Evolutionary conservation across 2,329 filamentous ascomycete genomes (phyloP), one percentile per base, ranked within the genome.

Genomic region (Hymenoscyphus infarciens): DNA sequence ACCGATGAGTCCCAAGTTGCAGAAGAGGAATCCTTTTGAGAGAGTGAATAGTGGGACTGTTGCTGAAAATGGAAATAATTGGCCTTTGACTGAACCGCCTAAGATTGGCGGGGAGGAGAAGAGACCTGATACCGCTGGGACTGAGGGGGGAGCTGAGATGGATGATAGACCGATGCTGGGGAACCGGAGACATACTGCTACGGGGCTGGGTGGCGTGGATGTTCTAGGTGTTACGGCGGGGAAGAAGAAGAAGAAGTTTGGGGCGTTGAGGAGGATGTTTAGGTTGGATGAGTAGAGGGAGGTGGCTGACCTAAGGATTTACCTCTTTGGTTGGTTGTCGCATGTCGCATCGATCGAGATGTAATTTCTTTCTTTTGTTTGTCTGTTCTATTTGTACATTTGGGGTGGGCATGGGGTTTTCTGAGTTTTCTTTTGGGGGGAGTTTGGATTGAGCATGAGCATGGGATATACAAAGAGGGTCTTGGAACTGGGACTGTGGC

Each of bases 211-310:
- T 27, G 63, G 39, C 31, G 65, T 69, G 35, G 70, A 70, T 64
- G 22, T 66, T 0, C 61, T 59, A 19, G 62, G 19, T 19, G 56
- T 63, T 38, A 57, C 49, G 53, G 60, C 56, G n/a, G 53, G 45
- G 45, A 69, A 61, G 60, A 83, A 82, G 77, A 85, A 83, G 77
- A 91, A 90, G 81, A 89, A 87, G 75, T 91, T 91, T 74, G 81
- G 82, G 52, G 77, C 79, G 61, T 75, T 91, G 72, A 84, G 88
- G 73, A 84, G 80, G 73, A 87, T 88, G 74, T 89, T 91, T 75
- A 79, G 81, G 57, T 73, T 86, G 57, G 76, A 83, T 71, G 82
- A 84, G 42, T 49, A 49, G 42, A 49, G 10, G 33, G 33, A 35
- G 1, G 33, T 35, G 33, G 1, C 8, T 13, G 8, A 15, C 33